phyloP scores from a whole-genome alignment of 805 yeast genomes.

The Kuraishia molischiana region DNA sequence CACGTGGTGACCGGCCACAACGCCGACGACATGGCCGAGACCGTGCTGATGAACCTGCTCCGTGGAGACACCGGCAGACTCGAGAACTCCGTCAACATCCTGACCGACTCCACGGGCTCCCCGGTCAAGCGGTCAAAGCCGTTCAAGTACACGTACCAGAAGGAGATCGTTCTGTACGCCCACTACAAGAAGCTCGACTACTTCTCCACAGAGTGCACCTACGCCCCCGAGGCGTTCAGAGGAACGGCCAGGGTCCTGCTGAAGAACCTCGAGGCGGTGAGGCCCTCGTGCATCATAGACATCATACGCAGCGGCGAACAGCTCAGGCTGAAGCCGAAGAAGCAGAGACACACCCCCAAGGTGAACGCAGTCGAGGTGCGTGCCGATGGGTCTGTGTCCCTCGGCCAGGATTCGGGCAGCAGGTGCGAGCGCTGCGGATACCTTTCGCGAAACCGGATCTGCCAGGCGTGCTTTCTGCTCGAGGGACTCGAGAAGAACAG shows the following conservation, averaged over 20 bases:
- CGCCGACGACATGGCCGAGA: conserved; percentile 99
- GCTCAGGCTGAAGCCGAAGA: conserved; percentile 51
- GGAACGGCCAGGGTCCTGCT: conserved; percentile 93
- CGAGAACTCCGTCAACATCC: conserved; percentile 77
- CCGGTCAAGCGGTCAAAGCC: conserved; percentile 94
- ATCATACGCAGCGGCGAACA: conserved; percentile 92
- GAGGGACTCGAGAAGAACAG: conserved; percentile 76
- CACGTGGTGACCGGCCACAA: conserved; percentile 98
- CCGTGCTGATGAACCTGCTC: conserved; percentile 86
- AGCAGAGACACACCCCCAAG: conserved; percentile 8
- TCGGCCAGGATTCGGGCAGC: conserved; percentile 45
- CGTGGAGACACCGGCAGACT: conserved; percentile 95
- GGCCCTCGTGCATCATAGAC: conserved; percentile 92
- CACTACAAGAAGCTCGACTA: conserved; percentile 93
- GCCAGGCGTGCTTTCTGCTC: conserved; percentile 87
- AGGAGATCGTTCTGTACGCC: conserved; percentile 95
- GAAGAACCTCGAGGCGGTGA: conserved; percentile 79
- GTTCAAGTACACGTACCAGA: conserved; percentile 90
- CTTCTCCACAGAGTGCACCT: conserved; percentile 94
- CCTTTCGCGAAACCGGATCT: conserved; percentile 74
- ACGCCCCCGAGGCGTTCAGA: conserved; percentile 97
- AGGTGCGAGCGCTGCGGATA: conserved; percentile 88
- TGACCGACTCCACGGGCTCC: conserved; percentile 75
- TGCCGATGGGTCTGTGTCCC: conserved; percentile 51
- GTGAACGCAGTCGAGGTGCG: conserved; percentile 33